Base-by-base conservation (phyloP, 2,329 filamentous ascomycete species). In the Colletotrichum orbiculare region DNA sequence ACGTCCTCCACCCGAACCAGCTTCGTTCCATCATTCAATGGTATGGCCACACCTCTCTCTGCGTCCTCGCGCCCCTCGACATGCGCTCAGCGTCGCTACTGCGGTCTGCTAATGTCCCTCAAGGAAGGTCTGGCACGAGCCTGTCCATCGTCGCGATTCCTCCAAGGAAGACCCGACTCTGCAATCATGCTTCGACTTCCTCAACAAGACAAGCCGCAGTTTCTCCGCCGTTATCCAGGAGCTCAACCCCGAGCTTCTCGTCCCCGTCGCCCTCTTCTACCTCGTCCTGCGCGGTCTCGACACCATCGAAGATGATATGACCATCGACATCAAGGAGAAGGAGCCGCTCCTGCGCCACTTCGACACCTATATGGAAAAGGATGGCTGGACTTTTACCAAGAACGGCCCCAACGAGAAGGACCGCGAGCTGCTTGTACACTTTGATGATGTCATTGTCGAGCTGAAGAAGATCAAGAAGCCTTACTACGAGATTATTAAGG, bases 271-370 rank as follows among this genome's bases (percentile, higher is more conserved):
- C 60, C 83, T 98, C 9, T 99, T 99, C 85, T 99, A 99, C 82
- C 87, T 99, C 35, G 87, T 93, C 57, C 85, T 99, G 59, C 92
- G 96, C 67, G 96, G 93, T 50, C 87, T 99, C 54, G 96, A 99
- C 78, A 99, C 96, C n/a, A 92, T 99, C 66, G 96, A 99, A 80
- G 96, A 99, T 83, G 96, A 99, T 79, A 98, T 97, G 89, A 97
- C 94, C 6, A 90, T 99, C 66, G 83, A 91, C 3, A 81, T 95
- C 43, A 85, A 87, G 69, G 89, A 86, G 74, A 99, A 99, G 82
- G 91, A 96, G 74, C 93, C 94, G 2, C 79, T 97, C 61, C 83
- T 99, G 67, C 89, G 95, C 67, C 84, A 91, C 50, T 99, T 99
- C 78, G 83, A 96, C 75, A 81, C 91, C 60, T 85, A 90, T 69